Evolutionary conservation across 345 rosid species (phyloP).

Genomic region (Populus alba): DNA sequence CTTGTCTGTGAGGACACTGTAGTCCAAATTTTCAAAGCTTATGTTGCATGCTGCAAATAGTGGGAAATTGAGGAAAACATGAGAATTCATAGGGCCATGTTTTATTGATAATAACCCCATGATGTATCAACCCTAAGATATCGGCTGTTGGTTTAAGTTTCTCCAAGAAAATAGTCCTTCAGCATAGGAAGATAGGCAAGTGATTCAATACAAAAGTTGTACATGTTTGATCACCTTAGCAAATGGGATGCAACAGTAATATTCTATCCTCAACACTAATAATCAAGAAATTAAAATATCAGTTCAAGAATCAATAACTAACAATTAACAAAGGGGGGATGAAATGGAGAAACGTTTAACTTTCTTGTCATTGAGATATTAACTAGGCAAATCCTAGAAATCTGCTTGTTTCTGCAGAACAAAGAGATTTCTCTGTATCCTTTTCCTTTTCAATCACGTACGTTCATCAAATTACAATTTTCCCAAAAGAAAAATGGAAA

Average conservation of each 20-base stretch:
- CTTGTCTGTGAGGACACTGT: slow-evolving; percentile 55
- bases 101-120: background rate
- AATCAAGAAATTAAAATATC: background rate
- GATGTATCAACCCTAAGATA: too few species aligned
- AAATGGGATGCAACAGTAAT: background rate
- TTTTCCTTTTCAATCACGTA: too few species aligned
- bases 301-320: background rate
- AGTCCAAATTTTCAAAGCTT: slow-evolving; percentile 57
- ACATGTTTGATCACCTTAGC: too few species aligned
- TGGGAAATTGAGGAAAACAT: background rate
- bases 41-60: slow-evolving; percentile 46
- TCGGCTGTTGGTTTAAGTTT: too few species aligned
- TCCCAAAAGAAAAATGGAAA: background rate
- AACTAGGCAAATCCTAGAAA: background rate
- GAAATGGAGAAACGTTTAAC: background rate
- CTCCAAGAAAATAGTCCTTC: too few species aligned
- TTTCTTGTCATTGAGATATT: background rate
- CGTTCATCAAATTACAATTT: background rate
- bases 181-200: too few species aligned
- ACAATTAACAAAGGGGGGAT: background rate
- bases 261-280: background rate
- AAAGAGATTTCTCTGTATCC: background rate
- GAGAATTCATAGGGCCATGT: background rate
- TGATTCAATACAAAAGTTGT: too few species aligned
- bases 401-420: background rate